These are phyloP conservation scores for Phyllosticta citrichinensis DNA, from an alignment of 2,329 filamentous ascomycete species.

Conservation along the genomic window DNA sequence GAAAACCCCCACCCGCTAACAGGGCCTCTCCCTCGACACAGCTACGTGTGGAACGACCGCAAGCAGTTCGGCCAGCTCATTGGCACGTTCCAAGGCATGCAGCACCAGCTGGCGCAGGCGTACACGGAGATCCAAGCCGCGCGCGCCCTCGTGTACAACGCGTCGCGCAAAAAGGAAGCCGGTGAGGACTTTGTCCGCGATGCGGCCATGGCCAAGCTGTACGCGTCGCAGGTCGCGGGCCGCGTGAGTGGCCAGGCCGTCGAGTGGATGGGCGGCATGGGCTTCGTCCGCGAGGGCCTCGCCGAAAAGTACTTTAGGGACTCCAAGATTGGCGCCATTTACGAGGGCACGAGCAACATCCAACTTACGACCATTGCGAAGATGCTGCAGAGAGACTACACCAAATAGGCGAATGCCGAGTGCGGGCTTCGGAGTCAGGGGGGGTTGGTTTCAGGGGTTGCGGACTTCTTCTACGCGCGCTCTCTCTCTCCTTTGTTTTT, in stretches of 20 bases:
- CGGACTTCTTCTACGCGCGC: no score
- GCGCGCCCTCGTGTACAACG: constrained; percentile 88
- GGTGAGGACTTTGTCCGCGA: constrained; percentile 92
- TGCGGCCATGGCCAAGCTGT: constrained; percentile 97
- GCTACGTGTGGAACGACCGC: constrained; percentile 96
- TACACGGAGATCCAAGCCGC: constrained; percentile 91
- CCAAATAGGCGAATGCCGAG: no score
- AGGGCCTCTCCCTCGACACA: constrained; percentile 22
- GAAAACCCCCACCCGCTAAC: no score
- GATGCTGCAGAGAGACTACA: constrained; percentile 59
- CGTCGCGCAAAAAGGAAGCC: constrained; percentile 93
- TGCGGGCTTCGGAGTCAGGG: no score
- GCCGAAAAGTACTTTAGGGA: constrained; percentile 98
- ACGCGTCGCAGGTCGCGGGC: constrained; percentile 83
- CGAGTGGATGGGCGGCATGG: constrained; percentile 99
- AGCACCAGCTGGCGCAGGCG: constrained; percentile 94
- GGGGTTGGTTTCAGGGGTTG: no score
- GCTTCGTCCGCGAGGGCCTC: constrained; percentile 89
- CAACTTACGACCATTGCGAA: constrained; percentile 63
- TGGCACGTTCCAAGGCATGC: constrained; percentile 98
- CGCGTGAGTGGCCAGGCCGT: constrained; percentile 76
- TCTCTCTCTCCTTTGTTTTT: no score
- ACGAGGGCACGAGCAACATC: constrained; percentile 80
- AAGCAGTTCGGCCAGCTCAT: constrained; percentile 91
- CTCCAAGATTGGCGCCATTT: constrained; percentile 97